Evolutionary conservation across 768 basidiomycete genomes (phyloP), one percentile per base, ranked within the genome.

Genomic region (Paxillus involutus): DNA sequence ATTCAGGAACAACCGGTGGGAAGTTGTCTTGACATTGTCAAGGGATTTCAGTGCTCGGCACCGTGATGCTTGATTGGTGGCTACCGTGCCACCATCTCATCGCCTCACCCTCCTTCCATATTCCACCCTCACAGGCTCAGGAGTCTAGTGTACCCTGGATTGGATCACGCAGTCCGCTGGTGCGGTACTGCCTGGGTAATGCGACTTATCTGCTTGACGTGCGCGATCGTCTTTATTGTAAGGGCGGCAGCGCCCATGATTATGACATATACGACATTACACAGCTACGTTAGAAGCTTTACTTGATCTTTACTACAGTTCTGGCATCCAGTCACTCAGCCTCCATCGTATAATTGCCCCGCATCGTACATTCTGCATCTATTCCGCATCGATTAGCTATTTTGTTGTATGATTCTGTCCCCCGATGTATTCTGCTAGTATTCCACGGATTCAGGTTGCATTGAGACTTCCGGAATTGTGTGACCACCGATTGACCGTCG

Each of bases 11-110:
- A 64, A 65, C 44, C 71, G 73, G 6, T 79, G 76, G 64, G 75
- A 64, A 4, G 64, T 61, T 24, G 68, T 84, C 41, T 54, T 85
- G 63, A 77, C 80, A 45, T 65, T 85, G 16, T 72, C 69, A 41
- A 70, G 77, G 42, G 64, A 75, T 47, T 65, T 67, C 19, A 11
- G 57, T 7, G 52, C 53, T 0, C 55, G 29, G 16, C 43, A 17
- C 12, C 58, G 49, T 24, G 29, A 30, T 13, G 21, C 53, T 24
- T 51, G 36, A 44, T 37, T 32, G 19, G 44, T 48, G 39, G 19
- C 19, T 10, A 16, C 6, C 12, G 12, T 26, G 29, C 42, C 47
- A 24, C n/a, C 30, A 17, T 45, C n/a, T 26, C 51, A 29, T 21
- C 30, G 37, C 32, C 46, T 44, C 26, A 2, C 45, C 6, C 3